Evolutionary conservation across 2,329 filamentous ascomycete genomes (phyloP).

Genomic region (Aspergillus persii): DNA sequence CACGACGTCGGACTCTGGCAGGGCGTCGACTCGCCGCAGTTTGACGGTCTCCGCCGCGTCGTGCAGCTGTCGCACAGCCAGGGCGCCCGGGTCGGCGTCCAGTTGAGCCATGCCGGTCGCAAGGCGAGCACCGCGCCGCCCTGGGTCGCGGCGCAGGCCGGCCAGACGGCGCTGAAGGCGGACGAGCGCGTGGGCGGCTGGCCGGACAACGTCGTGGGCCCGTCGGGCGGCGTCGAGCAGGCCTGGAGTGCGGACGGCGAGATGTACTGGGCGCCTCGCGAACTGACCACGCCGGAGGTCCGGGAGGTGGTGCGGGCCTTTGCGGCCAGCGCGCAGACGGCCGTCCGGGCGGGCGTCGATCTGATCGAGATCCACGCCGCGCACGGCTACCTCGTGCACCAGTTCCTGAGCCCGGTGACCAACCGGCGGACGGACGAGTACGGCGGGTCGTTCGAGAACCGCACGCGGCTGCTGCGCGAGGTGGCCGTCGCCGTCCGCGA

Average conservation of each 20-base stretch:
- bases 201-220: slow-evolving; percentile 49
- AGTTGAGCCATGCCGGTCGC: slow-evolving; percentile 75
- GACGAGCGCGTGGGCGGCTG: slow-evolving; percentile 53
- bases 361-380: slow-evolving; percentile 75
- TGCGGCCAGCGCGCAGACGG: slow-evolving; percentile 55
- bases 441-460: slow-evolving; percentile 57
- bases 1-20: slow-evolving; percentile 65
- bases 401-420: slow-evolving; percentile 66
- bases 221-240: slow-evolving; percentile 47
- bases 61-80: slow-evolving; percentile 78
- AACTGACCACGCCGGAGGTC: slow-evolving; percentile 67
- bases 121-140: slow-evolving; percentile 58
- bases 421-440: slow-evolving; percentile 64
- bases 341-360: slow-evolving; percentile 70
- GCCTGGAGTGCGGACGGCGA: slow-evolving; percentile 61
- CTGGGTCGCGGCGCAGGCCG: slow-evolving; percentile 30
- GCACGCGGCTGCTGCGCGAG: slow-evolving; percentile 65
- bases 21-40: slow-evolving; percentile 56
- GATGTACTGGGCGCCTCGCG: slow-evolving; percentile 60
- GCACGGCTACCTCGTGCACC: slow-evolving; percentile 72
- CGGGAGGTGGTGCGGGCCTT: slow-evolving; percentile 61
- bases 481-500: slow-evolving; percentile 59
- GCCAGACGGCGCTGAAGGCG: slow-evolving; percentile 33
- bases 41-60: slow-evolving; percentile 63
- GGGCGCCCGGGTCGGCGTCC: slow-evolving; percentile 71